These are phyloP conservation scores for Metarhizium anisopliae DNA, from an alignment of 2,329 filamentous ascomycete species.

Conservation along the genomic window DNA sequence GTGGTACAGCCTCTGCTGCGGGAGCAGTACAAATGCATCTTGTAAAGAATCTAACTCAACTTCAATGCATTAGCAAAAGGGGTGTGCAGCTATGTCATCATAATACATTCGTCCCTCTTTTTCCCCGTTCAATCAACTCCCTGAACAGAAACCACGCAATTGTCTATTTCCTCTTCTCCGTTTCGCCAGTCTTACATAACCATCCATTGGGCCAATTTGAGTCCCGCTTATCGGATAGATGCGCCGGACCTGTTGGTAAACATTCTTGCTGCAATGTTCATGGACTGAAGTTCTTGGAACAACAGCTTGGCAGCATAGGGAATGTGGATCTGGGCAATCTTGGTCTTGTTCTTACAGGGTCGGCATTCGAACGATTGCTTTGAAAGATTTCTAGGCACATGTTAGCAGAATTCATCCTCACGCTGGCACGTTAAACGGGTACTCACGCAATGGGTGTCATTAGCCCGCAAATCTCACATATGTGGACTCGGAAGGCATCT, in stretches of 20 bases:
- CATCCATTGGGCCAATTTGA: background rate
- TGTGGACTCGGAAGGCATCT: slow-evolving; percentile 94
- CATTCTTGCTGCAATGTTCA: slow-evolving; percentile 98
- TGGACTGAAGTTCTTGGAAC: slow-evolving; percentile 94
- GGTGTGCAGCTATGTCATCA: slow-evolving; percentile 2
- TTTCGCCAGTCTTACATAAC: background rate
- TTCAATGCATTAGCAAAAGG: background rate
- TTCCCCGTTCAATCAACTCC: background rate
- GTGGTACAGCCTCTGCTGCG: slow-evolving; percentile 3
- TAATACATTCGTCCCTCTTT: slow-evolving; percentile 3
- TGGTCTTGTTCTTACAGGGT: slow-evolving; percentile 98
- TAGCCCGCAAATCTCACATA: slow-evolving; percentile 96
- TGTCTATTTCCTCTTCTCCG: background rate
- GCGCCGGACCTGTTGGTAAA: slow-evolving; percentile 80
- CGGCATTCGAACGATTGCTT: slow-evolving; percentile 95
- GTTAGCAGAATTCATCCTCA: slow-evolving; percentile 21
- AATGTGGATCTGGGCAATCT: slow-evolving; percentile 95
- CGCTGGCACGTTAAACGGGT: background rate
- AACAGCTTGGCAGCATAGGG: slow-evolving; percentile 96
- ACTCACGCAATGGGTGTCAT: slow-evolving; percentile 99
- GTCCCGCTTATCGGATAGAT: slow-evolving; percentile 48
- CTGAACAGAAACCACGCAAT: background rate
- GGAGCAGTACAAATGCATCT: background rate
- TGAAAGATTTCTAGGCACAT: slow-evolving; percentile 64
- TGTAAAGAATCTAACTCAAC: background rate